A percentile compares a stretch with the other conserved stretches of the same genome.
Evolutionary conservation across 1,139 yeast genomes (phyloP).

Genomic region (Magnusiomyces magnusii): DNA sequence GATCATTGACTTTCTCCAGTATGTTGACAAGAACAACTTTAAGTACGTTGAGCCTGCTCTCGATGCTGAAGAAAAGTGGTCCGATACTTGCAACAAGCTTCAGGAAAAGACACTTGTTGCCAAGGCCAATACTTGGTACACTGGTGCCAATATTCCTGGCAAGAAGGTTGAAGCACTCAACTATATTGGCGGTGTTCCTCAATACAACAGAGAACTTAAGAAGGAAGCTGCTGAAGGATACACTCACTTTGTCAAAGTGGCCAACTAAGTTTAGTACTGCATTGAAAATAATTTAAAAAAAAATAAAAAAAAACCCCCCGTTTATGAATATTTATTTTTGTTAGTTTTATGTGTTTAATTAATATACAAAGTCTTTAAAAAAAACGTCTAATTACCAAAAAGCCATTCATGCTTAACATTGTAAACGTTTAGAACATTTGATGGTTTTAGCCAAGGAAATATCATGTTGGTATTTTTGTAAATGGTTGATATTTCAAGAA

Average conservation of each 20-base stretch:
- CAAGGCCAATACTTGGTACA: constrained; percentile 14
- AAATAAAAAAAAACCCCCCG: too few relatives aligned
- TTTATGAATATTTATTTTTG: not conserved
- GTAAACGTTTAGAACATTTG: too few relatives aligned
- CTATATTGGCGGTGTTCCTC: constrained; percentile 15
- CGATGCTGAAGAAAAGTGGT: constrained; percentile 18
- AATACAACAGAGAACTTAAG: constrained; percentile 17
- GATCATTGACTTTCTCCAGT: constrained; percentile 20
- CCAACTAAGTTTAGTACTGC: not conserved
- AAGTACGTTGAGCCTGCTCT: constrained; percentile 19
- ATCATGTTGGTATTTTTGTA: too few relatives aligned
- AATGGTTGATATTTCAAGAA: too few relatives aligned
- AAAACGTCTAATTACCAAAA: too few relatives aligned
- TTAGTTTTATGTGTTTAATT: not conserved
- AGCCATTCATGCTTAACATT: too few relatives aligned
- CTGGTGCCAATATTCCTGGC: constrained; percentile 17
- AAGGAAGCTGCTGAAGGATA: constrained; percentile 14
- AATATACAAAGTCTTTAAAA: too few relatives aligned
- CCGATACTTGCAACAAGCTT: constrained; percentile 26
- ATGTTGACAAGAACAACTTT: constrained; percentile 15
- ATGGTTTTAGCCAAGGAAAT: too few relatives aligned
- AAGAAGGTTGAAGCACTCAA: constrained; percentile 16
- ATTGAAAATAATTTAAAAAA: not conserved
- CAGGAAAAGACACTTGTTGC: not conserved
- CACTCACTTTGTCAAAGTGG: constrained; percentile 10